Conservation (phyloP, 2,329 filamentous ascomycete species). For the Ceratocystis lukuohia region DNA sequence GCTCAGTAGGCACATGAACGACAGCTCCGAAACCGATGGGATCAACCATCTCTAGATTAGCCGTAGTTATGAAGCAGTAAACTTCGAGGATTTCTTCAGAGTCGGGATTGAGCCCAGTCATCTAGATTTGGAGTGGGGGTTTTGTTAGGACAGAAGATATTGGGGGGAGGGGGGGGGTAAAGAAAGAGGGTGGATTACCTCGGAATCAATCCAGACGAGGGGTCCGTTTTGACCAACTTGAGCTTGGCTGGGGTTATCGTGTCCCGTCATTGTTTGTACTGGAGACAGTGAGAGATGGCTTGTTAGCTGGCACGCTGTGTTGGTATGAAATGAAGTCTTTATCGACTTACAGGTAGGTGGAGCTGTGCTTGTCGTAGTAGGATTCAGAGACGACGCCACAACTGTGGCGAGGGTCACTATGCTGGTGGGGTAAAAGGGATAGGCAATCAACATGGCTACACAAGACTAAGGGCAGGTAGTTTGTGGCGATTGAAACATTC, state of each 20-base stretch:
- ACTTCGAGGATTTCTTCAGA: constrained; percentile 81
- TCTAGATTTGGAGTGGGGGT: constrained; percentile 40
- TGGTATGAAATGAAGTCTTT: not conserved
- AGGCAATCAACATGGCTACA: no score
- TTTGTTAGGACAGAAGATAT: not conserved
- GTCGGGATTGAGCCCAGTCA: constrained; percentile 62
- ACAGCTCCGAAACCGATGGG: constrained; percentile 64
- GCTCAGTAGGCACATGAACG: constrained; percentile 57
- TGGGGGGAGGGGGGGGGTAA: not conserved
- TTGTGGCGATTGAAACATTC: no score
- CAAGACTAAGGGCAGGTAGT: no score
- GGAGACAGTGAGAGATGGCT: not conserved
- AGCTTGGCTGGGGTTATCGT: not conserved
- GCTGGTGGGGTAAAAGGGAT: not conserved
- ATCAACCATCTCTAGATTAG: constrained; percentile 63
- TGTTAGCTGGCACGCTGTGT: not conserved
- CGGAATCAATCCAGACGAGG: constrained; percentile 73
- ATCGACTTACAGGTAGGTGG: not conserved
- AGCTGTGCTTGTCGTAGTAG: not conserved
- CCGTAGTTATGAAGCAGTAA: constrained; percentile 80
- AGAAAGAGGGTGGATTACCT: constrained; percentile 27
- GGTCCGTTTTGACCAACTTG: constrained; percentile 34
- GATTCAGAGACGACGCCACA: not conserved
- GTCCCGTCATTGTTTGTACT: not conserved
- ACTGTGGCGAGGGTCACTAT: not conserved